phyloP scores from a whole-genome alignment of 108 stramenopile species.

The Pseudonitzschia delicatissima region DNA sequence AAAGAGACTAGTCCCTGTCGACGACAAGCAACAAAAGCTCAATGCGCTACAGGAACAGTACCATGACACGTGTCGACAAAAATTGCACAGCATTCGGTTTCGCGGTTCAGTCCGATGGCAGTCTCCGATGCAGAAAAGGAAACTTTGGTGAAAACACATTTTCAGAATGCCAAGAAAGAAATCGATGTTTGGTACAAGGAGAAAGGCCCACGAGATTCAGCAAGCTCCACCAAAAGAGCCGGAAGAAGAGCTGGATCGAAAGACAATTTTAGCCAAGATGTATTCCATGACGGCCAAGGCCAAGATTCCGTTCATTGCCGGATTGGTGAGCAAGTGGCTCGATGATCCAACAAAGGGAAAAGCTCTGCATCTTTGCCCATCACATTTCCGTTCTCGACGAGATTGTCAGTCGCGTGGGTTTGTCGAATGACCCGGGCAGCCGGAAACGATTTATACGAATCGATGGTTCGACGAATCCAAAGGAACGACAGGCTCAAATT shows the following conservation, averaged over 20 bases:
- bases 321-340: slow-evolving; percentile 68
- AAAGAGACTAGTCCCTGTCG: not conserved
- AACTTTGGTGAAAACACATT: not conserved
- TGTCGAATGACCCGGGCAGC: slow-evolving; percentile 46
- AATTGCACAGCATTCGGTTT: not conserved
- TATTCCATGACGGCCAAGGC: slow-evolving; percentile 79
- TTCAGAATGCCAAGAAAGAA: not conserved
- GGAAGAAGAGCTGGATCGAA: slow-evolving; percentile 39
- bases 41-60: slow-evolving; percentile 12
- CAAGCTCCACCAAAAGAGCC: slow-evolving; percentile 1
- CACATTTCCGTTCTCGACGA: slow-evolving; percentile 90
- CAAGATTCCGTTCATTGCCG: slow-evolving; percentile 71
- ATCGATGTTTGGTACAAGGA: slow-evolving; percentile 19
- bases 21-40: not conserved
- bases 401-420: slow-evolving; percentile 46
- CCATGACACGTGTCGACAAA: slow-evolving; percentile 2
- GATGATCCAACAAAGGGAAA: slow-evolving; percentile 79
- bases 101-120: not conserved
- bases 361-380: slow-evolving; percentile 96
- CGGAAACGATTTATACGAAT: slow-evolving; percentile 80
- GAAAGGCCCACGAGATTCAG: slow-evolving; percentile 15
- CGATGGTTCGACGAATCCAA: slow-evolving; percentile 88
- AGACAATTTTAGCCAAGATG: slow-evolving; percentile 75
- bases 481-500: slow-evolving; percentile 90
- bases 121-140: slow-evolving; percentile 13